These are phyloP conservation scores for Piper betle DNA, from an alignment of 164 flowering plant species.

Conservation along the genomic window DNA sequence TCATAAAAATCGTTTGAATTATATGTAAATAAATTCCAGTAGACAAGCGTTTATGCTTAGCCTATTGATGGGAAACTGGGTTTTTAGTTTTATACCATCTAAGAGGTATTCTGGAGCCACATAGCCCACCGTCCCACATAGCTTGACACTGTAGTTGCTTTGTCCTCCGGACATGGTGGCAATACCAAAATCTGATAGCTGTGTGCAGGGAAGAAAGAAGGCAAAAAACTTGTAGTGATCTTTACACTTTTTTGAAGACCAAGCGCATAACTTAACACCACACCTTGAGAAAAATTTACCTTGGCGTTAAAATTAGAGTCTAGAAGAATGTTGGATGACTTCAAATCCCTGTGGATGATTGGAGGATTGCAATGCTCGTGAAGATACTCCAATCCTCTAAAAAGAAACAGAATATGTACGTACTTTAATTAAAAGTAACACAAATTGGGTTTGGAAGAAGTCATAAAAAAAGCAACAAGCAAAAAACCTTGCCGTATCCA, in stretches of 20 bases:
- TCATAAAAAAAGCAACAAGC: not conserved
- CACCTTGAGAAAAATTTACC: conserved; percentile 23
- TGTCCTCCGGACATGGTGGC: conserved; percentile 55
- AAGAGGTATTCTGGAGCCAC: conserved; percentile 92
- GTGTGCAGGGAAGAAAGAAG: conserved; percentile 6
- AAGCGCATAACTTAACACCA: not conserved
- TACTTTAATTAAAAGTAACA: not conserved
- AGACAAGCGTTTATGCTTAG: too few species aligned
- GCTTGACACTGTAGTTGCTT: conserved; percentile 53
- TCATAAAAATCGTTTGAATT: too few species aligned
- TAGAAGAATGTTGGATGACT: conserved; percentile 88
- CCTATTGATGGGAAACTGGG: not conserved
- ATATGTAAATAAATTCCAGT: not conserved
- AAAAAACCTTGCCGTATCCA: conserved; percentile 60
- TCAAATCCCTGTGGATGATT: conserved; percentile 94
- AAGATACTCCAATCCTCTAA: conserved; percentile 87
- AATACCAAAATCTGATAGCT: conserved; percentile 95
- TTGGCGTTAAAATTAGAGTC: conserved; percentile 89
- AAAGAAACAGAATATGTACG: conserved; percentile 9
- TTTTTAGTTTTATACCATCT: conserved; percentile 47
- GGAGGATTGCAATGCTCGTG: conserved; percentile 87
- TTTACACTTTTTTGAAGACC: not conserved
- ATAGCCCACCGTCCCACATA: conserved; percentile 88
- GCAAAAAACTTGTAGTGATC: not conserved
- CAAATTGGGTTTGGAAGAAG: not conserved